Evolutionary conservation across 495 filamentous ascomycete genomes (phyloP).

Genomic region (Penicillium ochrochloron): DNA sequence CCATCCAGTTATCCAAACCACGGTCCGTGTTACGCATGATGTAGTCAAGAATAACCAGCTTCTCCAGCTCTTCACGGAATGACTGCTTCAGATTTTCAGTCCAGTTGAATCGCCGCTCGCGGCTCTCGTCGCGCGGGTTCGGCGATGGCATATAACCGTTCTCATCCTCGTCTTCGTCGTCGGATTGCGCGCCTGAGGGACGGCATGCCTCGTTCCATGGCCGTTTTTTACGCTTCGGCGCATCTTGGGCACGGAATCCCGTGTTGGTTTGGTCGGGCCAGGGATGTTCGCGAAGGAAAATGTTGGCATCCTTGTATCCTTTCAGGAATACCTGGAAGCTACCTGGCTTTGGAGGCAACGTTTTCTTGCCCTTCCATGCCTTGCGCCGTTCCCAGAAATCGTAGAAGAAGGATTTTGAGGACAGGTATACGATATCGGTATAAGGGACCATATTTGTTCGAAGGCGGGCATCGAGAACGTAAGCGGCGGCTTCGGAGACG

Average conservation of each 20-base stretch:
- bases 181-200: constrained; percentile 66
- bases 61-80: constrained; percentile 94
- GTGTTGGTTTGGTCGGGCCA: constrained; percentile 94
- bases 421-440: constrained; percentile 91
- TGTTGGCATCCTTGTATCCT: constrained; percentile 93
- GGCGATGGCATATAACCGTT: constrained; percentile 49
- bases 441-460: constrained; percentile 93
- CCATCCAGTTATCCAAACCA: constrained; percentile 99
- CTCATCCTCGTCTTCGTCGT: constrained; percentile 77
- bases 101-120: constrained; percentile 73
- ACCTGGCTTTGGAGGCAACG: constrained; percentile 88
- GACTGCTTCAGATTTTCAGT: constrained; percentile 86
- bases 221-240: constrained; percentile 70
- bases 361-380: constrained; percentile 83
- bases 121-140: constrained; percentile 51
- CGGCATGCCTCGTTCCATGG: constrained; percentile 87
- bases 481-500: constrained; percentile 96
- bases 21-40: constrained; percentile 99
- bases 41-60: constrained; percentile 96
- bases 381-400: constrained; percentile 94
- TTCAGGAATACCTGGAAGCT: constrained; percentile 98
- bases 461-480: constrained; percentile 88
- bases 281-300: constrained; percentile 92
- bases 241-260: constrained; percentile 73
- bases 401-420: constrained; percentile 97